These are phyloP conservation scores for Russula sp. DNA, from an alignment of 768 basidiomycete species.

Conservation along the genomic window DNA sequence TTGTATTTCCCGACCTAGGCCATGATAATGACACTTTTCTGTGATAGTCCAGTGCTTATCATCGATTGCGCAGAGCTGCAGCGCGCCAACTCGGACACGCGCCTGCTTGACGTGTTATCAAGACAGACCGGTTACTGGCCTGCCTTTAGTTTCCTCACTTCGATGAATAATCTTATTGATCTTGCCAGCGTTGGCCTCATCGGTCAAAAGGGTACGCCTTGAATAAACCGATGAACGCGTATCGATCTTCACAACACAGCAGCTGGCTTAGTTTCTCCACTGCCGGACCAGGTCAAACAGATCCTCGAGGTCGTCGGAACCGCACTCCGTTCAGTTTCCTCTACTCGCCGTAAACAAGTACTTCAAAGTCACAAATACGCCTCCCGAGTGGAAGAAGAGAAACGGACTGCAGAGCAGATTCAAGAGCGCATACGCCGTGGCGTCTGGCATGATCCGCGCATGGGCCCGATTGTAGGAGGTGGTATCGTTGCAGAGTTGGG, in stretches of 20 bases:
- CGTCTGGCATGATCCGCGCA: constrained; percentile 76
- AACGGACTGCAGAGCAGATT: constrained; percentile 33
- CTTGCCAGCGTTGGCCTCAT: constrained; percentile 91
- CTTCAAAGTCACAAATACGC: constrained; percentile 35
- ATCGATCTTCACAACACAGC: not conserved
- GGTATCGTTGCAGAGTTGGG: constrained; percentile 85
- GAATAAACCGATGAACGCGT: not conserved
- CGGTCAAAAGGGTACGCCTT: constrained; percentile 72
- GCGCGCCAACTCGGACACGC: constrained; percentile 59
- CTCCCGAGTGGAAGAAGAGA: constrained; percentile 30
- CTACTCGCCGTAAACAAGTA: constrained; percentile 40
- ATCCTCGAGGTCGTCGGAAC: constrained; percentile 72
- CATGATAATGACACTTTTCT: constrained; percentile 40
- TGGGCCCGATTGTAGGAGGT: constrained; percentile 81
- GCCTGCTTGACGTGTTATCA: constrained; percentile 63
- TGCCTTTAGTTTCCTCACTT: constrained; percentile 77
- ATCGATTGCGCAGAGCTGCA: constrained; percentile 79
- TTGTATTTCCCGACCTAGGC: not conserved
- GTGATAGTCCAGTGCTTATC: constrained; percentile 37
- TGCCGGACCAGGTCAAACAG: constrained; percentile 76
- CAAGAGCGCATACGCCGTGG: constrained; percentile 51
- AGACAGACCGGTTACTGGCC: constrained; percentile 86
- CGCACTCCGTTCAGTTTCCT: constrained; percentile 59
- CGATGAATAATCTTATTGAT: constrained; percentile 77
- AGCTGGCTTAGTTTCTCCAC: constrained; percentile 79